These are phyloP conservation scores for Microglena sp. DNA, from an alignment of 139 green algal species.

Conservation along the genomic window DNA sequence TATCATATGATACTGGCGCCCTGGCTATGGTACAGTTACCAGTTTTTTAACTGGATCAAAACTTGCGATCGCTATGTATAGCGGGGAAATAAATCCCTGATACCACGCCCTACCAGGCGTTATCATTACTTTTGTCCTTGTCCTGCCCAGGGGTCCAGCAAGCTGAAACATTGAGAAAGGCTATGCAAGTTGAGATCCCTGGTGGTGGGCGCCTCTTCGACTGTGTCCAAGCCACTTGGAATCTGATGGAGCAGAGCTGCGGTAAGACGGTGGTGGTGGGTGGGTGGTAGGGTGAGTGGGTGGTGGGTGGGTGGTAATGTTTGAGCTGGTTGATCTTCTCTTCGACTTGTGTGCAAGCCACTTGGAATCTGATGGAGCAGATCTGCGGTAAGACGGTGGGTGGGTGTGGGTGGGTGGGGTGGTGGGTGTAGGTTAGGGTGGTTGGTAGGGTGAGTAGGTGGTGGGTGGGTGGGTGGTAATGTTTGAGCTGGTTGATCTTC, in stretches of 20 bases:
- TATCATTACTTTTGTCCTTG: neutral
- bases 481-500: too few relatives aligned
- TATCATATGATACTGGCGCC: too few relatives aligned
- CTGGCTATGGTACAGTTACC: too few relatives aligned
- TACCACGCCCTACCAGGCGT: too few relatives aligned
- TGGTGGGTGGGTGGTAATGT: too few relatives aligned
- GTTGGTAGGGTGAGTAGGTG: too few relatives aligned
- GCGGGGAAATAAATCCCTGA: too few relatives aligned
- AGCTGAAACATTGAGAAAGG: conserved; percentile 20
- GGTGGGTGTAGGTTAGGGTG: neutral
- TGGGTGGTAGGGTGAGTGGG: neutral
- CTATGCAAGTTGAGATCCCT: conserved; percentile 16
- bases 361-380: conserved; percentile 51
- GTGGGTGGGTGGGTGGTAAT: too few relatives aligned
- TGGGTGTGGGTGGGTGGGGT: neutral
- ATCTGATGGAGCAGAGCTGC: conserved; percentile 42
- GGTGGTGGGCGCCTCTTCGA: conserved; percentile 36
- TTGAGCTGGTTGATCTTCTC: conserved; percentile 20
- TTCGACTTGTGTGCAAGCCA: conserved; percentile 54
- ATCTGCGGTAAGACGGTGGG: too few relatives aligned
- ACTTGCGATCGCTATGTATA: too few relatives aligned
- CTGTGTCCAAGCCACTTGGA: conserved; percentile 51
- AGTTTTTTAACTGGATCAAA: neutral
- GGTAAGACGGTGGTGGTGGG: too few relatives aligned
- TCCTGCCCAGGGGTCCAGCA: conserved; percentile 23